phyloP scores from a whole-genome alignment of 2,329 filamentous ascomycete genomes.

The Thelonectria olida region DNA sequence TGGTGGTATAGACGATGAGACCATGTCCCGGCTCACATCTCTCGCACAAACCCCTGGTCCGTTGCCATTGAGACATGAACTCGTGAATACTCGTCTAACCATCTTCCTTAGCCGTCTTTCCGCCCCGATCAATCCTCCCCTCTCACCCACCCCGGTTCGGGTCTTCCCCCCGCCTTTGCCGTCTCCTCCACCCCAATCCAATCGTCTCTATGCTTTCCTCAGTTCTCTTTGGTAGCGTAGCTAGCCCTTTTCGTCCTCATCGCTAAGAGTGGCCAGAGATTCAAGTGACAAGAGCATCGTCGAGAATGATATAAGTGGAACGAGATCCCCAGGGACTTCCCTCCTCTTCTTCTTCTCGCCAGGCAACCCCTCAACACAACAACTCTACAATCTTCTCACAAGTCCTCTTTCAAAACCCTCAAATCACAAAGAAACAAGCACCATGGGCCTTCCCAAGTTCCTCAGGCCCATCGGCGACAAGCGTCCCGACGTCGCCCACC shows the following conservation, averaged over 20 bases:
- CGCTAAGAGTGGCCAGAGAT: slow-evolving; percentile 23
- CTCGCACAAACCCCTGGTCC: not conserved
- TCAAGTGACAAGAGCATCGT: not conserved
- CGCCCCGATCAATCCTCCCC: slow-evolving; percentile 31
- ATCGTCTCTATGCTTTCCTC: not conserved
- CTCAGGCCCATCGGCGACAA: slow-evolving; percentile 37
- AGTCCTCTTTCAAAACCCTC: slow-evolving; percentile 12
- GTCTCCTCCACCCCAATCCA: slow-evolving; percentile 17
- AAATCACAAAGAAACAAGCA: not conserved
- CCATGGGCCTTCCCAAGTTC: slow-evolving; percentile 39
- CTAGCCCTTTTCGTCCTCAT: no score
- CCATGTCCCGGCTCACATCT: not conserved
- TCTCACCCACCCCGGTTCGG: slow-evolving; percentile 28
- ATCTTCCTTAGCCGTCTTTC: slow-evolving; percentile 30
- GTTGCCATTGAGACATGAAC: no score
- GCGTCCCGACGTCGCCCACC: slow-evolving; percentile 14
- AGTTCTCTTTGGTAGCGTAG: slow-evolving; percentile 10
- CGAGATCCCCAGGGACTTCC: slow-evolving; percentile 18
- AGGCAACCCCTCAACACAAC: slow-evolving; percentile 22
- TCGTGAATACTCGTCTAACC: not conserved
- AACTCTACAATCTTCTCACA: not conserved
- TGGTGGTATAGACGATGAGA: not conserved
- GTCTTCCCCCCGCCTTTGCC: slow-evolving; percentile 27
- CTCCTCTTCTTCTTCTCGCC: slow-evolving; percentile 21
- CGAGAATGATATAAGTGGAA: slow-evolving; percentile 37